Conservation (phyloP, 2,329 filamentous ascomycete genomes). For the Xylaria sp. region DNA sequence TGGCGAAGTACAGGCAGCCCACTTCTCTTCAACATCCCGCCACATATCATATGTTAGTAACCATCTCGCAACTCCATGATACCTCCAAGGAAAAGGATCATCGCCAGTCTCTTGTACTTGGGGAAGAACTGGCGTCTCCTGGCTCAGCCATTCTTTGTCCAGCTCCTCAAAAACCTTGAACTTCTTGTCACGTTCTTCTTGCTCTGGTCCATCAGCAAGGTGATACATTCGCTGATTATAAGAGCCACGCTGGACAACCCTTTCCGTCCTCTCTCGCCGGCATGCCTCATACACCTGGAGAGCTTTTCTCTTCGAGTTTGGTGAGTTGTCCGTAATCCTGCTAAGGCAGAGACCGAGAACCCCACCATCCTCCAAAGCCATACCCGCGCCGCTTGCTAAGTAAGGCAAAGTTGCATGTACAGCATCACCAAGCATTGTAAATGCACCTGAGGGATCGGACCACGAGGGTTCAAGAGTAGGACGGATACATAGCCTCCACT, state of each 20-base stretch:
- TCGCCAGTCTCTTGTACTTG: constrained; percentile 51
- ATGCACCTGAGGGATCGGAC: constrained; percentile 65
- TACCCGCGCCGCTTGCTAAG: constrained; percentile 65
- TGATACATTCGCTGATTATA: constrained; percentile 71
- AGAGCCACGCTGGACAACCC: constrained; percentile 69
- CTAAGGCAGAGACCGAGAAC: constrained; percentile 61
- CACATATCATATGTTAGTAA: constrained; percentile 55
- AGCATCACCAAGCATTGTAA: constrained; percentile 70
- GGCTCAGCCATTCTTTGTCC: constrained; percentile 49
- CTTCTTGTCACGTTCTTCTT: constrained; percentile 61
- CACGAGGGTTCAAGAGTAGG: constrained; percentile 57
- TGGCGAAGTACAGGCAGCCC: constrained; percentile 34
- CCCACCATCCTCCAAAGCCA: constrained; percentile 69
- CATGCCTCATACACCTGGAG: constrained; percentile 66
- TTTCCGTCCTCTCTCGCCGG: constrained; percentile 67
- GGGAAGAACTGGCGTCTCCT: constrained; percentile 25
- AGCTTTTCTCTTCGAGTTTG: constrained; percentile 50
- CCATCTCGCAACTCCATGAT: constrained; percentile 55
- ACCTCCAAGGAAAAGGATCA: constrained; percentile 56
- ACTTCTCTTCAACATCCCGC: constrained; percentile 53
- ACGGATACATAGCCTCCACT: constrained; percentile 56
- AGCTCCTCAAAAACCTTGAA: constrained; percentile 49
- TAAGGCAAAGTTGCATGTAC: constrained; percentile 71
- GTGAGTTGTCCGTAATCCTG: constrained; percentile 55
- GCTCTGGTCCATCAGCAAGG: constrained; percentile 67